phyloP scores from a whole-genome alignment of 1,284 basidiomycete genomes.

The Hemileia vastatrix region DNA sequence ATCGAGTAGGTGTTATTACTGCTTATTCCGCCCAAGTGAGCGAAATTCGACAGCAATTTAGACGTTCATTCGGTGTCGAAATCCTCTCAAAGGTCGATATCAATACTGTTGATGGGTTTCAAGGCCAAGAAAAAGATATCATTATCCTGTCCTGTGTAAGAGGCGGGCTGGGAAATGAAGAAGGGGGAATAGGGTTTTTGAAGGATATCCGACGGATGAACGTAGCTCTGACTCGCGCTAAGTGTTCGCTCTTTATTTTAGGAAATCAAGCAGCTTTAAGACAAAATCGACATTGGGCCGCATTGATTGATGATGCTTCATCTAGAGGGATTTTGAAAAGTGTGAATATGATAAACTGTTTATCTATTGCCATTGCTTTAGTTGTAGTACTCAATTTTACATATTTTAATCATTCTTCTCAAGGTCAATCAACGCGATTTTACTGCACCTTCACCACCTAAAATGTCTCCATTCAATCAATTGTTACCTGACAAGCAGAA shows the following conservation, averaged over 20 bases:
- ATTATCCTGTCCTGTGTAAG: constrained; percentile 92
- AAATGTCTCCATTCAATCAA: too few relatives aligned
- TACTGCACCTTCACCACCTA: too few relatives aligned
- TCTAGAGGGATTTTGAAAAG: constrained; percentile 9
- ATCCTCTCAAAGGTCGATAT: constrained; percentile 74
- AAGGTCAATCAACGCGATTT: too few relatives aligned
- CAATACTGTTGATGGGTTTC: constrained; percentile 96
- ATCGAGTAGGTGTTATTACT: constrained; percentile 77
- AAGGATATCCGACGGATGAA: constrained; percentile 83
- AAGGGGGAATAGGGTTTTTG: constrained; percentile 44
- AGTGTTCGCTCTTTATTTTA: constrained; percentile 84
- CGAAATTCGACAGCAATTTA: constrained; percentile 65
- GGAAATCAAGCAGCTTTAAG: constrained; percentile 55
- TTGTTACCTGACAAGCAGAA: too few relatives aligned
- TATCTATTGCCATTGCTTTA: background rate
- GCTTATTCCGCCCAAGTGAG: constrained; percentile 76
- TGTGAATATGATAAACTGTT: too few relatives aligned
- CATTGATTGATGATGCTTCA: constrained; percentile 50
- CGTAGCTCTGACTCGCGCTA: constrained; percentile 90
- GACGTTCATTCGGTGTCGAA: constrained; percentile 60
- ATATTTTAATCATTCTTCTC: background rate
- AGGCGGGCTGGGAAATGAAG: constrained; percentile 54
- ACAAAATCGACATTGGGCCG: constrained; percentile 54
- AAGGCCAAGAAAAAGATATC: constrained; percentile 93
- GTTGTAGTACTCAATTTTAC: background rate